Evolutionary conservation across 2,329 filamentous ascomycete species (phyloP).

Genomic region (Bipolaris gigantea): DNA sequence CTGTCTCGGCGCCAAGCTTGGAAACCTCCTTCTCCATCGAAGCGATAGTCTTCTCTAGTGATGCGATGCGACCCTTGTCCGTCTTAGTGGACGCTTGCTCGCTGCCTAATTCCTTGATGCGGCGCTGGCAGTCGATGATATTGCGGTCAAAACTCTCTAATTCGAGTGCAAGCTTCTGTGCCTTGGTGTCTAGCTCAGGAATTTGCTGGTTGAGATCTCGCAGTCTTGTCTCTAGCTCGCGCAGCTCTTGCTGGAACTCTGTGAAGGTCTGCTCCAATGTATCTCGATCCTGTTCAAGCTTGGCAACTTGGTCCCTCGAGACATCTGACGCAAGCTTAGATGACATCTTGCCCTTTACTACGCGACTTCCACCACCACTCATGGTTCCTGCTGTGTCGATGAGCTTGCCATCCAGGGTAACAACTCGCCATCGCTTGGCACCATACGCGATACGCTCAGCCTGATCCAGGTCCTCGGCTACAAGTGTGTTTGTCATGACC

Average conservation of each 20-base stretch:
- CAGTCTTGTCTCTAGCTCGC: slow-evolving; percentile 73
- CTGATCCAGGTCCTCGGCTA: slow-evolving; percentile 89
- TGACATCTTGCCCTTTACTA: slow-evolving; percentile 93
- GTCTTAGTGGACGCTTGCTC: slow-evolving; percentile 80
- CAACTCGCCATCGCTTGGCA: slow-evolving; percentile 89
- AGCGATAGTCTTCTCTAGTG: slow-evolving; percentile 75
- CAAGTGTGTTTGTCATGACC: slow-evolving; percentile 90
- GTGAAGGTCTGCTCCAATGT: slow-evolving; percentile 79
- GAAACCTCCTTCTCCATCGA: slow-evolving; percentile 76
- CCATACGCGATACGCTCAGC: slow-evolving; percentile 97
- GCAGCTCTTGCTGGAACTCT: slow-evolving; percentile 81
- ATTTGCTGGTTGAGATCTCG: slow-evolving; percentile 75
- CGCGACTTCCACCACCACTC: slow-evolving; percentile 91
- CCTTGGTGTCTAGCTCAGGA: slow-evolving; percentile 82
- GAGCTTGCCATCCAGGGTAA: slow-evolving; percentile 90
- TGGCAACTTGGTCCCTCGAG: slow-evolving; percentile 82
- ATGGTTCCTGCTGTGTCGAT: slow-evolving; percentile 99
- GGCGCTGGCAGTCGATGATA: slow-evolving; percentile 78
- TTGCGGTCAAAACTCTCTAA: slow-evolving; percentile 85
- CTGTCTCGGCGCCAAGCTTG: slow-evolving; percentile 80
- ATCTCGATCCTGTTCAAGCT: slow-evolving; percentile 86
- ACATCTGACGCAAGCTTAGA: slow-evolving; percentile 89
- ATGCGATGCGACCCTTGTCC: slow-evolving; percentile 73
- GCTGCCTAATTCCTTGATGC: slow-evolving; percentile 79
- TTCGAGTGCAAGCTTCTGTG: slow-evolving; percentile 88